A percentile compares a stretch with the other conserved stretches of the same genome.
These are phyloP conservation scores for Torulaspora globosa DNA, from an alignment of 1,139 yeast species.

Conservation along the genomic window DNA sequence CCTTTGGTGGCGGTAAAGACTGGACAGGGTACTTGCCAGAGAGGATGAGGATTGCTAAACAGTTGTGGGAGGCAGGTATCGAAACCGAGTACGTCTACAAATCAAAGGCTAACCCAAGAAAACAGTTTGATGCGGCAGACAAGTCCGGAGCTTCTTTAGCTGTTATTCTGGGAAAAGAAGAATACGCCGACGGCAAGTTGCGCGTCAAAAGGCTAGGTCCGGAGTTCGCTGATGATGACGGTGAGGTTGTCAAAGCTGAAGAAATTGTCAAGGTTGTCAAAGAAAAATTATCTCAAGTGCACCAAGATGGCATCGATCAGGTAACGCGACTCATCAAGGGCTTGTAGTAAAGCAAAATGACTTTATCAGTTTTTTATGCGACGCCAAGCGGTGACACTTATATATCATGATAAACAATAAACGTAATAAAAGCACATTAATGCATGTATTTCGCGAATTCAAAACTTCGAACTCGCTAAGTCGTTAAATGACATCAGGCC, in stretches of 20 bases:
- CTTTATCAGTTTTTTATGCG: background rate
- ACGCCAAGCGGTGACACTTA: background rate
- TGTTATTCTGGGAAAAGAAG: slow-evolving; percentile 93
- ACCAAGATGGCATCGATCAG: slow-evolving; percentile 45
- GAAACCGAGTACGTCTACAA: slow-evolving; percentile 89
- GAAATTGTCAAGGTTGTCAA: slow-evolving; percentile 56
- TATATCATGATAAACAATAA: slow-evolving; percentile 1
- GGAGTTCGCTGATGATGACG: slow-evolving; percentile 84
- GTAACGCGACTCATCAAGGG: slow-evolving; percentile 59
- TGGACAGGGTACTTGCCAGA: slow-evolving; percentile 91
- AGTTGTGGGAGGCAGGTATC: slow-evolving; percentile 82
- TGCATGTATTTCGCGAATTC: background rate
- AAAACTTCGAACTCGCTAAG: background rate
- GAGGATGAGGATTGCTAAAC: slow-evolving; percentile 79
- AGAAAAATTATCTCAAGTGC: slow-evolving; percentile 46
- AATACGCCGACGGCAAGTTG: slow-evolving; percentile 67
- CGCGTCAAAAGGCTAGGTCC: slow-evolving; percentile 86
- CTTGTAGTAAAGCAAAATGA: slow-evolving; percentile 34
- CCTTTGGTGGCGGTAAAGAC: slow-evolving; percentile 95
- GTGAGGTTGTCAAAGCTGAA: slow-evolving; percentile 64
- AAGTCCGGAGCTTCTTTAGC: slow-evolving; percentile 88
- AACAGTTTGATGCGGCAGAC: slow-evolving; percentile 97
- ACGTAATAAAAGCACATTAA: slow-evolving; percentile 1
- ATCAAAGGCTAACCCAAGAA: slow-evolving; percentile 87
- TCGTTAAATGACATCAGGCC: background rate